phyloP scores from a whole-genome alignment of 2,329 filamentous ascomycete genomes.

The Sarocladium brachiariae region DNA sequence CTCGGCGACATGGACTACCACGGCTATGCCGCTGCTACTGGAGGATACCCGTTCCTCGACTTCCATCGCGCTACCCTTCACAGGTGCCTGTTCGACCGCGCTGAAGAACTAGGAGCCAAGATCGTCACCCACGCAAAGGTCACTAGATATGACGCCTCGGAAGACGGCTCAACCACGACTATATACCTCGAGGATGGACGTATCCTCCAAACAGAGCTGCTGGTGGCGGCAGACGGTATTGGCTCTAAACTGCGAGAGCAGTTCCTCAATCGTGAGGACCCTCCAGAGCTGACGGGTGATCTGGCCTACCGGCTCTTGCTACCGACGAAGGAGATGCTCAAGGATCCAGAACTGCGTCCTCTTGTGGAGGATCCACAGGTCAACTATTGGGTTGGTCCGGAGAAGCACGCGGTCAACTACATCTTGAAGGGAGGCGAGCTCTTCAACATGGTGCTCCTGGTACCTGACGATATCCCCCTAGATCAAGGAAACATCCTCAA shows the following conservation, averaged over 20 bases:
- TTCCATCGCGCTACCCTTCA: conserved; percentile 36
- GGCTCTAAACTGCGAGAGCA: conserved; percentile 27
- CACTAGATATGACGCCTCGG: background rate
- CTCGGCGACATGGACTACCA: conserved; percentile 19
- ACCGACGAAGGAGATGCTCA: conserved; percentile 37
- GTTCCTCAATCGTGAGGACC: conserved; percentile 35
- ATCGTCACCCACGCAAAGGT: conserved; percentile 19
- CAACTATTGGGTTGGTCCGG: conserved; percentile 48
- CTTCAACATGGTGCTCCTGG: conserved; percentile 40
- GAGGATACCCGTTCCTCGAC: background rate
- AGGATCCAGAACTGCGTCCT: conserved; percentile 35
- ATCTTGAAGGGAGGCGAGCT: conserved; percentile 33
- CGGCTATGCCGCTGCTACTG: conserved; percentile 14
- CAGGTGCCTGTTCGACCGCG: conserved; percentile 32
- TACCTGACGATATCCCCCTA: conserved; percentile 34
- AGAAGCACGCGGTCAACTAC: conserved; percentile 42
- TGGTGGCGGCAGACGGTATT: conserved; percentile 42
- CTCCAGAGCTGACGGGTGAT: conserved; percentile 45
- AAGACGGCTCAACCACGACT: conserved; percentile 12
- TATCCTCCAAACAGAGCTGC: conserved; percentile 31
- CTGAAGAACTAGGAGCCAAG: conserved; percentile 30
- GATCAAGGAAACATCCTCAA: conserved; percentile 25
- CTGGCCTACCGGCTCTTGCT: conserved; percentile 49
- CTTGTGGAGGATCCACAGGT: conserved; percentile 41
- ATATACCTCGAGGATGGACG: conserved; percentile 23